Conservation (phyloP, 441 rosid genomes). For the Melastoma candidum region DNA sequence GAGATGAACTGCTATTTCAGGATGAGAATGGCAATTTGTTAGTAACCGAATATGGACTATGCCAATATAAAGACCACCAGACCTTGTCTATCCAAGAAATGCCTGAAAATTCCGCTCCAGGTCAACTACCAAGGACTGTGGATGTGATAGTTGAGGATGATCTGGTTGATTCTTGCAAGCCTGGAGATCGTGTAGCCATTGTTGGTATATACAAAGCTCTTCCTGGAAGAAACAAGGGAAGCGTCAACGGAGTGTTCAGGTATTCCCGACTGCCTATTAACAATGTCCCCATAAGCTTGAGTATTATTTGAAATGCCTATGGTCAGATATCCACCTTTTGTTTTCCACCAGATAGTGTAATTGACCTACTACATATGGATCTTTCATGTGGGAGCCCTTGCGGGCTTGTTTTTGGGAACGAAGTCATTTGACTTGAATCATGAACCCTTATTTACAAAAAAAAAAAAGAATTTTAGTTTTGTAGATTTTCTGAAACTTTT, state of each 20-base stretch:
- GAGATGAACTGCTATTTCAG: constrained; percentile 31
- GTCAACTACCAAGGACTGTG: constrained; percentile 96
- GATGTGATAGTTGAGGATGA: constrained; percentile 96
- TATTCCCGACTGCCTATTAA: constrained; percentile 12
- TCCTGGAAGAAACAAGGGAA: constrained; percentile 90
- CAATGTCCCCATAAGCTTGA: no score
- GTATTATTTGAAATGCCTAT: no score
- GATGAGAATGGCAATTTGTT: constrained; percentile 79
- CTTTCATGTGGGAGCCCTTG: no score
- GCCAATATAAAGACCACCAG: constrained; percentile 95
- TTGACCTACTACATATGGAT: no score
- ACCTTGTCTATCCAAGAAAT: constrained; percentile 96
- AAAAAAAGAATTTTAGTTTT: no score
- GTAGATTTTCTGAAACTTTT: no score
- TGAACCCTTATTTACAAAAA: no score
- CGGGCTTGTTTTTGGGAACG: no score
- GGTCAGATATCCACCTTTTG: no score
- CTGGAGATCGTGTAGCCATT: constrained; percentile 94
- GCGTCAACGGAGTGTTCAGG: constrained; percentile 98
- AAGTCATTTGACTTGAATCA: no score
- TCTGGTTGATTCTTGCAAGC: constrained; percentile 93
- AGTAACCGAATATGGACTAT: constrained; percentile 93
- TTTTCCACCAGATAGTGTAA: no score
- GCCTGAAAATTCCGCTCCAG: constrained; percentile 98
- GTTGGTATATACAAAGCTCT: constrained; percentile 92